Percentiles rank a stretch among this genome's conserved stretches.
Conservation (phyloP, 495 filamentous ascomycete species). For the Neurospora terricola region DNA sequence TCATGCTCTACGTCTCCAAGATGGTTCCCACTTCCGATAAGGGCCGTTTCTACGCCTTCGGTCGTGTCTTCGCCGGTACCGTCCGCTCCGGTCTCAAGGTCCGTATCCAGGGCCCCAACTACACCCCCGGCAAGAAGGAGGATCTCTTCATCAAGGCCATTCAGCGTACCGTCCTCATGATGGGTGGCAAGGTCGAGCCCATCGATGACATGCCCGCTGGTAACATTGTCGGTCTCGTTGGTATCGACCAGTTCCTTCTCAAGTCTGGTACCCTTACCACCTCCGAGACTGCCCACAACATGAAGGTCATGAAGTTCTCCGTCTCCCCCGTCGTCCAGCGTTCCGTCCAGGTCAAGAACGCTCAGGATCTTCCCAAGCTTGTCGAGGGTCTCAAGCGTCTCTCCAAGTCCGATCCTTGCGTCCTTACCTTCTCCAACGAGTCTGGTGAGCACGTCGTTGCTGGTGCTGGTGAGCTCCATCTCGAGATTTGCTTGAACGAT, state of each 20-base stretch:
- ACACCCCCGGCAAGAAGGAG: slow-evolving; percentile 94
- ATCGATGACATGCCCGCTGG: slow-evolving; percentile 98
- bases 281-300: slow-evolving; percentile 94
- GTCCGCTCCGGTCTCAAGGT: slow-evolving; percentile 97
- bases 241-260: slow-evolving; percentile 99
- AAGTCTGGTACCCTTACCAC: slow-evolving; percentile 99
- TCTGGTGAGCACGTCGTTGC: slow-evolving; percentile 98
- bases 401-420: slow-evolving; percentile 99
- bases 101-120: slow-evolving; percentile 99
- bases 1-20: slow-evolving; percentile 99
- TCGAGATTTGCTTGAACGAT: slow-evolving; percentile 99
- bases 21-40: slow-evolving; percentile 99
- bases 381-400: slow-evolving; percentile 99
- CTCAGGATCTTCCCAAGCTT: slow-evolving; percentile 97
- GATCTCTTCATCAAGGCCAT: slow-evolving; percentile 99
- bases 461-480: slow-evolving; percentile 96
- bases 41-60: slow-evolving; percentile 99
- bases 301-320: slow-evolving; percentile 99
- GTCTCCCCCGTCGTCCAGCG: slow-evolving; percentile 98
- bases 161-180: slow-evolving; percentile 99
- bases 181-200: slow-evolving; percentile 97
- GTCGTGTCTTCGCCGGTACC: slow-evolving; percentile 98
- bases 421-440: slow-evolving; percentile 76
- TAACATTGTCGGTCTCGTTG: slow-evolving; percentile 98
- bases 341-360: slow-evolving; percentile 99